Conservation (phyloP, 2,329 filamentous ascomycete species). For the Coniochaeta pulveracea region DNA sequence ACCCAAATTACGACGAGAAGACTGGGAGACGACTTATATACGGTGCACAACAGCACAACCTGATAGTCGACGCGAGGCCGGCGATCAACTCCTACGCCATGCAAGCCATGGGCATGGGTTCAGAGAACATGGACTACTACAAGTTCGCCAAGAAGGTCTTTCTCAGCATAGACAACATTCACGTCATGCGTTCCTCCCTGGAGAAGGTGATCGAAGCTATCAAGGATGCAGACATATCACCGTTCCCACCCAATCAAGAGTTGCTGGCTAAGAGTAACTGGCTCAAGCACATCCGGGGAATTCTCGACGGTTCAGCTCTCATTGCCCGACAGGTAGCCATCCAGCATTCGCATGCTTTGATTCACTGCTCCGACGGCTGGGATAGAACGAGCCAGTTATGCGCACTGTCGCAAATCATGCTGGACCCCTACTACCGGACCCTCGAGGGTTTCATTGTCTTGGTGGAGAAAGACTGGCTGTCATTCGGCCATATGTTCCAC, state of each 20-base stretch:
- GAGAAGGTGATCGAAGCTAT: conserved; percentile 79
- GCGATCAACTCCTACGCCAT: conserved; percentile 92
- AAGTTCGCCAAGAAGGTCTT: conserved; percentile 85
- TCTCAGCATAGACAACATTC: conserved; percentile 94
- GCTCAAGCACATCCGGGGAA: conserved; percentile 77
- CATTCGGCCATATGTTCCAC: conserved; percentile 96
- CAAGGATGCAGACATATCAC: conserved; percentile 83
- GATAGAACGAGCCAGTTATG: conserved; percentile 93
- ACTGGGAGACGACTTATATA: conserved; percentile 60
- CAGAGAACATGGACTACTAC: conserved; percentile 97
- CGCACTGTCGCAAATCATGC: conserved; percentile 80
- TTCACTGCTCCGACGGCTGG: conserved; percentile 98
- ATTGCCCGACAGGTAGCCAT: conserved; percentile 84
- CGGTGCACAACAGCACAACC: conserved; percentile 82
- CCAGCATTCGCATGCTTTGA: conserved; percentile 86
- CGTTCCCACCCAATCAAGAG: conserved; percentile 71
- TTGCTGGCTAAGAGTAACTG: conserved; percentile 74
- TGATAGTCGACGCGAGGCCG: conserved; percentile 92
- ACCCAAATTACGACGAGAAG: conserved; percentile 42
- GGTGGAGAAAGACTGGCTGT: conserved; percentile 95
- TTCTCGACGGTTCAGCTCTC: conserved; percentile 73
- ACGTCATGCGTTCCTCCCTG: conserved; percentile 90
- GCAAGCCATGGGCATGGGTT: conserved; percentile 84
- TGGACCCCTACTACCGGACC: conserved; percentile 92
- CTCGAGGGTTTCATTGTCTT: conserved; percentile 89